A percentile compares a stretch with the other conserved stretches of the same genome.
These are phyloP conservation scores for Fusarium nelsonii DNA, from an alignment of 2,329 filamentous ascomycete genomes.

Conservation along the genomic window DNA sequence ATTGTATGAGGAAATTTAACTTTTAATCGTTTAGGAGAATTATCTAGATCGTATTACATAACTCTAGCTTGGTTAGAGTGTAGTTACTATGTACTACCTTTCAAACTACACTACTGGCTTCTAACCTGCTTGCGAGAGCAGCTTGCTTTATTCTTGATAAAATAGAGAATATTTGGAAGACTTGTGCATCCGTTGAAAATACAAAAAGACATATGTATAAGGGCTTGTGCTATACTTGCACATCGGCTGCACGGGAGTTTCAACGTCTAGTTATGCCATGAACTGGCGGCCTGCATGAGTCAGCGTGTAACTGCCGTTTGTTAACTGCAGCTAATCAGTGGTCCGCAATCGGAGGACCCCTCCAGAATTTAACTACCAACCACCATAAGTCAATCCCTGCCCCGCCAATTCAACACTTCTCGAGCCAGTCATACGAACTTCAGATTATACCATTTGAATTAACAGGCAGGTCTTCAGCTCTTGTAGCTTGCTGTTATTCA, in stretches of 20 bases:
- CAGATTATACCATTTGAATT: slow-evolving; percentile 10
- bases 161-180: too few species aligned
- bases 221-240: too few species aligned
- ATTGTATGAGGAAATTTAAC: too few species aligned
- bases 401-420: slow-evolving; percentile 11
- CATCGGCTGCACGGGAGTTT: too few species aligned
- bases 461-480: slow-evolving; percentile 19
- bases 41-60: not conserved
- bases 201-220: too few species aligned
- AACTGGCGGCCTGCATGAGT: not conserved
- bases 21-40: not conserved
- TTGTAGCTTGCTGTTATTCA: slow-evolving; percentile 23
- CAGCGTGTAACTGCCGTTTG: not conserved
- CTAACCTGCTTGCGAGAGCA: too few species aligned
- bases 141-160: too few species aligned
- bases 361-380: slow-evolving; percentile 32
- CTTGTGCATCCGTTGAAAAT: too few species aligned
- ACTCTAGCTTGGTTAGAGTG: too few species aligned
- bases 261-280: too few species aligned
- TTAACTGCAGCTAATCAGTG: not conserved
- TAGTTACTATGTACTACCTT: too few species aligned
- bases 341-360: slow-evolving; percentile 38
- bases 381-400: slow-evolving; percentile 16
- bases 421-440: slow-evolving; percentile 8
- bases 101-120: too few species aligned